phyloP scores from a whole-genome alignment of 169 alveolate genomes.

The Toxoplasma gondii region DNA sequence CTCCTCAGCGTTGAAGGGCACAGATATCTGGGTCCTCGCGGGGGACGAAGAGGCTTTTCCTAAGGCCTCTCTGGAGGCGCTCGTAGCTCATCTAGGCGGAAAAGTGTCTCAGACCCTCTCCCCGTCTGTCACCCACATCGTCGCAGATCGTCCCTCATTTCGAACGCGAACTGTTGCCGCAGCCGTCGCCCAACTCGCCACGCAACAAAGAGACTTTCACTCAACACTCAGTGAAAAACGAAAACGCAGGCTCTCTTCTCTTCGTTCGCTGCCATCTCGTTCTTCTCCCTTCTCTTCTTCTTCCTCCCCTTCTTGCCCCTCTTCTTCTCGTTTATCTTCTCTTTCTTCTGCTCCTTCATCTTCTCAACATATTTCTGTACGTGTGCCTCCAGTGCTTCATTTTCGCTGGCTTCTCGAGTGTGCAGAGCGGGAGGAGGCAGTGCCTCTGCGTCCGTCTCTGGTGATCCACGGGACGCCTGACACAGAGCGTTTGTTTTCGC shows the following conservation, averaged over 20 bases:
- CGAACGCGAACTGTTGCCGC: neutral
- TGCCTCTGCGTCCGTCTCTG: conserved; percentile 3
- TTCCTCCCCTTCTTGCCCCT: neutral
- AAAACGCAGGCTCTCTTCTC: neutral
- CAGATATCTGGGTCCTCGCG: neutral
- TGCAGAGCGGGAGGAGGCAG: neutral
- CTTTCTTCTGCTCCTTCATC: neutral
- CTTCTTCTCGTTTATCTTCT: neutral
- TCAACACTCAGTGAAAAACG: neutral
- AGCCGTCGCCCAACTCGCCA: neutral
- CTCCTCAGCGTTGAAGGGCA: neutral
- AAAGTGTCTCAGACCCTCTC: neutral
- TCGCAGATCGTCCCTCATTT: neutral
- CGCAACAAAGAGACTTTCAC: neutral
- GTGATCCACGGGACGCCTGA: conserved; percentile 29
- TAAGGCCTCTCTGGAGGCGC: conserved; percentile 20
- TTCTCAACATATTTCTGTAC: neutral
- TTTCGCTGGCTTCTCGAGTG: conserved; percentile 37
- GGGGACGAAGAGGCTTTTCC: neutral
- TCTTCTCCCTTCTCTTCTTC: neutral
- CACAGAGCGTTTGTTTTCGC: neutral
- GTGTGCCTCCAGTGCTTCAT: neutral
- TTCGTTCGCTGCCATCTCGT: neutral
- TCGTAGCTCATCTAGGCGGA: conserved; percentile 5
- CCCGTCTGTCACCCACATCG: neutral